Base-by-base conservation (phyloP, 495 filamentous ascomycete species). In the Hypoxylon rickii region DNA sequence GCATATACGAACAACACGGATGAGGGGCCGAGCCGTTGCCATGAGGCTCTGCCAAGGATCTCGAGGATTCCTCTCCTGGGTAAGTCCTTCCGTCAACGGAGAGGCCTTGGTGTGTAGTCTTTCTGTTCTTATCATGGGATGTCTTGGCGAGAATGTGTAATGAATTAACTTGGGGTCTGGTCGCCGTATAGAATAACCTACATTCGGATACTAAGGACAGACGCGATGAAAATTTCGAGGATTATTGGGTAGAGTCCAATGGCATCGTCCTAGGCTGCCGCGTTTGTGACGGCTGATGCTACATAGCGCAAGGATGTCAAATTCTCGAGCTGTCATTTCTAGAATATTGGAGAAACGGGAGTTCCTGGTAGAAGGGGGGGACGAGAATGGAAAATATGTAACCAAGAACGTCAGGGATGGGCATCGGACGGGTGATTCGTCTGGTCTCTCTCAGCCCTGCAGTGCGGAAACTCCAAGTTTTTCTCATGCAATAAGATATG, bases 1-100 rank as follows among this genome's bases (percentile, higher is more conserved):
- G 43, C 52, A 58, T 50, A 58, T 59, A 59, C 55, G 55, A 58
- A 36, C 38, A 51, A n/a, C 12, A 53, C 37, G 40, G 29, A 31
- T 21, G 33, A 58, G 24, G 32, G 29, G 21, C 19, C 31, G 24
- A 46, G 26, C 16, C 33, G 24, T 51, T 43, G 38, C 40, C n/a
- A n/a, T 55, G 61, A 64, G 61, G 60, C 61, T 64, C 24, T 51
- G 53, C 44, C 44, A 49, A 58, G 59, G 43, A 50, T 18, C 20
- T 15, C 18, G 5, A 48, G 57, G 7, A 47, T 50, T 57, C 26
- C 53, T 61, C n/a, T 41, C 45, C 46, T 55, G 10, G 47, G 51
- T 19, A 56, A 21, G 31, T 48, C 33, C 26, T 50, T 34, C 31
- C 37, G 13, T 7, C 13, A 38, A 20, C 3, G 39, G 16, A 51